Percentiles rank a stretch among this genome's conserved stretches.
Conservation (phyloP, 176 grass and related monocot species). For the Ampelocalamus luodianensis region DNA sequence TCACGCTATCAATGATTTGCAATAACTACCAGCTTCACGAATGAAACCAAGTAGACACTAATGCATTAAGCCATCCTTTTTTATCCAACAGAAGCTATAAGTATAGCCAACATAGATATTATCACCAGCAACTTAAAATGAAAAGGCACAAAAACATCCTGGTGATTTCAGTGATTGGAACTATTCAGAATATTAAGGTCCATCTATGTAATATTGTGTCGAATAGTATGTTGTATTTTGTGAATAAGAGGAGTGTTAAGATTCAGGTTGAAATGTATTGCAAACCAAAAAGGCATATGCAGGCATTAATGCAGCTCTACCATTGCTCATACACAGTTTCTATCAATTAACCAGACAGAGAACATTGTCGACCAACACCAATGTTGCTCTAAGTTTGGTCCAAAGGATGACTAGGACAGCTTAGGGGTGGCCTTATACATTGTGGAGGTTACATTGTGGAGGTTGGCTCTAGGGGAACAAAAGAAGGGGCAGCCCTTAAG, state of each 20-base stretch:
- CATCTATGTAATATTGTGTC: conserved; percentile 11
- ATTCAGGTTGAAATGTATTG: not conserved
- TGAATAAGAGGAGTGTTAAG: not conserved
- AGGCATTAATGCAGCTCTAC: not conserved
- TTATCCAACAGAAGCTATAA: not conserved
- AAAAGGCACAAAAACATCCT: not conserved
- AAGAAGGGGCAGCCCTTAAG: too few relatives aligned
- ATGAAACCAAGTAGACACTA: conserved; percentile 2
- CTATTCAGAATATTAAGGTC: conserved; percentile 6
- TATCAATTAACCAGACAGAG: not conserved
- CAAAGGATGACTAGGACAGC: too few relatives aligned
- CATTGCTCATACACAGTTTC: not conserved
- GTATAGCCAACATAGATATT: not conserved
- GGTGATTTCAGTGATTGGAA: not conserved
- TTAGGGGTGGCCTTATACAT: too few relatives aligned
- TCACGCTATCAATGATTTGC: not conserved
- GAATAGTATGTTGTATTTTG: not conserved
- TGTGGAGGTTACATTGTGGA: too few relatives aligned
- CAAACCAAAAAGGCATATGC: not conserved
- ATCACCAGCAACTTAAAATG: conserved; percentile 23
- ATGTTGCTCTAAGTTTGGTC: too few relatives aligned
- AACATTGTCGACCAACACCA: too few relatives aligned
- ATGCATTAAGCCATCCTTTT: conserved; percentile 8
- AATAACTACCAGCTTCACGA: not conserved
- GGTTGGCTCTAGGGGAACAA: too few relatives aligned